Evolutionary conservation across 2,329 filamentous ascomycete genomes (phyloP).

Genomic region (Alternaria infectoria): DNA sequence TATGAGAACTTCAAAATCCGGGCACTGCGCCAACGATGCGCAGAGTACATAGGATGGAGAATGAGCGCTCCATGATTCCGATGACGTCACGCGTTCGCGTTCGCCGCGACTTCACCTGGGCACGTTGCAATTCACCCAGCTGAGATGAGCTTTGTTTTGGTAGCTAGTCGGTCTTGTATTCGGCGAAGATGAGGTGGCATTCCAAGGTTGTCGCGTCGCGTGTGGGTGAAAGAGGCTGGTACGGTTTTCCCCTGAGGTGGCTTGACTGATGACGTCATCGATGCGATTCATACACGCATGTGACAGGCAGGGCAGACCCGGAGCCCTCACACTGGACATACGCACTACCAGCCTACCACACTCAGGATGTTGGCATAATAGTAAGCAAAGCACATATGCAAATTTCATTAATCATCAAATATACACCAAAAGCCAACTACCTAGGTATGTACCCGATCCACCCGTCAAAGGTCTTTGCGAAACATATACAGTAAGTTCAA

Average conservation of each 20-base stretch:
- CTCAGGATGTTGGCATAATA: fast-evolving
- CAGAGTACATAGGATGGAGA: neutral
- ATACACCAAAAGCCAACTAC: neutral
- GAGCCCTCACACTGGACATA: neutral
- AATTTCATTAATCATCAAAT: neutral
- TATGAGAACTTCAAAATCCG: neutral
- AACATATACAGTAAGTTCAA: neutral
- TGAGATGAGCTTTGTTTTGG: neutral
- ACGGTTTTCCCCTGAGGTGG: neutral
- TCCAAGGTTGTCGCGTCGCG: neutral
- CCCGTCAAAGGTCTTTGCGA: neutral
- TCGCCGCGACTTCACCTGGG: neutral
- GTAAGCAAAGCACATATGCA: fast-evolving
- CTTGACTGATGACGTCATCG: neutral
- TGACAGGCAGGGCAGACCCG: neutral
- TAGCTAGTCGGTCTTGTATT: neutral
- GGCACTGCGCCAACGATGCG: neutral
- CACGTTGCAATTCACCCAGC: neutral
- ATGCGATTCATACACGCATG: neutral
- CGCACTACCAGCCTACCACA: neutral
- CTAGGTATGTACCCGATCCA: neutral
- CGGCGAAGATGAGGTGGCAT: neutral
- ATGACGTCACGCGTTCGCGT: neutral
- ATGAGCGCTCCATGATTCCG: neutral
- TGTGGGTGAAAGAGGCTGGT: neutral